Conservation (phyloP, 495 filamentous ascomycete species). For the Cudoniella acicularis region DNA sequence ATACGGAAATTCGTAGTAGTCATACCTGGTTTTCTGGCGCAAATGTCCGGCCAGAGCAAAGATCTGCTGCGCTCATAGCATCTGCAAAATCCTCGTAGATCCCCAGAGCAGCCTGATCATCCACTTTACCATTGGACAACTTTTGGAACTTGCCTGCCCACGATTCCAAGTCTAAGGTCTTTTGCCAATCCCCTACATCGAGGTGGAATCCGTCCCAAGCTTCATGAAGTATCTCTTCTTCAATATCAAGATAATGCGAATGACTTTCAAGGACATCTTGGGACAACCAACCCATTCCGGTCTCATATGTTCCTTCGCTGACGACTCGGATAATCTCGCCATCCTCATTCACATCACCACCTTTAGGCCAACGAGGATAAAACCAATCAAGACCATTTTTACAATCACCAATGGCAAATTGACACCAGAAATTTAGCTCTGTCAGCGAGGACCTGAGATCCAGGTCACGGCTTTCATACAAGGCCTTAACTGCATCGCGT, state of each 20-base stretch:
- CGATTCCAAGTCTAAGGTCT: constrained; percentile 24
- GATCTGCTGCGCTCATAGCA: constrained; percentile 48
- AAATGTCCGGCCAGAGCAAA: constrained; percentile 37
- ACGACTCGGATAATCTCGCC: constrained; percentile 70
- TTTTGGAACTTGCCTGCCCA: constrained; percentile 11
- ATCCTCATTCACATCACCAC: constrained; percentile 60
- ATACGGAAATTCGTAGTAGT: background rate
- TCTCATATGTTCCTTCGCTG: constrained; percentile 74
- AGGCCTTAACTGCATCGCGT: constrained; percentile 58
- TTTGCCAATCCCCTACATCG: constrained; percentile 44
- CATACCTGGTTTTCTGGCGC: constrained; percentile 36
- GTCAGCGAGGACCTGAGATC: constrained; percentile 82
- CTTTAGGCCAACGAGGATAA: constrained; percentile 67
- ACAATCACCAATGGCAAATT: constrained; percentile 87
- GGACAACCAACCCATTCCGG: constrained; percentile 73
- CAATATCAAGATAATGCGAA: constrained; percentile 25
- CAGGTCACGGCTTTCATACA: constrained; percentile 62
- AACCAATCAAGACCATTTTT: constrained; percentile 91
- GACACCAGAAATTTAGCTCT: constrained; percentile 94
- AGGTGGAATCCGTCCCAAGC: constrained; percentile 55
- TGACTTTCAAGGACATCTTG: constrained; percentile 41
- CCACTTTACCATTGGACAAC: constrained; percentile 4
- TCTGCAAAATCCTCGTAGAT: constrained; percentile 32
- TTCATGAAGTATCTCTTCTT: constrained; percentile 52
- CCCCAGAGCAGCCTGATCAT: constrained; percentile 11